These are phyloP conservation scores for Halocafeteria seosinensis DNA, from an alignment of 108 stramenopile genomes.

Conservation along the genomic window DNA sequence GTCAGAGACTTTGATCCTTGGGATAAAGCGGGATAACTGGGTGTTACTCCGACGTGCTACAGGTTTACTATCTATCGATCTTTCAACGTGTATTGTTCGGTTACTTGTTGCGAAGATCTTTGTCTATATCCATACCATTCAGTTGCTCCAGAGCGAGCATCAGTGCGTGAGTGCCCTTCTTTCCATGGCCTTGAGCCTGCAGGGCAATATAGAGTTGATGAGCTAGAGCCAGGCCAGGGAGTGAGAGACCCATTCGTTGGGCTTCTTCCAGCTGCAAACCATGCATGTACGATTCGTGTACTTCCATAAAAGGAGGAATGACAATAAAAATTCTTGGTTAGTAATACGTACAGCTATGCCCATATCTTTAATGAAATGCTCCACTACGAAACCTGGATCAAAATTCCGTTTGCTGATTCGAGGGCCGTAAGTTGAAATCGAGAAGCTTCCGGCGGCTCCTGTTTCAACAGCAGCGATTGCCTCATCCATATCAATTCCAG, in stretches of 20 bases:
- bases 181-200: not conserved
- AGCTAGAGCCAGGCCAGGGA: not conserved
- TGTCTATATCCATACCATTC: not conserved
- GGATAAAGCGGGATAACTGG: no score
- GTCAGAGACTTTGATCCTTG: no score
- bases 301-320: no score
- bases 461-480: not conserved
- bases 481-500: not conserved
- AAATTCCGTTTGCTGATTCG: not conserved
- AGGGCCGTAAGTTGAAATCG: not conserved
- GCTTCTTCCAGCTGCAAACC: conserved; percentile 4
- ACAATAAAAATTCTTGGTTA: no score
- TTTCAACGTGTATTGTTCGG: no score
- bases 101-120: no score
- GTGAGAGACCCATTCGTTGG: not conserved
- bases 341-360: no score
- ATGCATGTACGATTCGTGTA: no score
- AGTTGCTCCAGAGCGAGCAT: not conserved
- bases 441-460: conserved; percentile 3
- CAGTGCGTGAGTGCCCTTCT: not conserved
- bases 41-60: no score
- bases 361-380: conserved; percentile 3
- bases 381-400: not conserved
- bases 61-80: no score
- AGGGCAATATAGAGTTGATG: not conserved